Evolutionary conservation across 352 stramenopile genomes (phyloP), one percentile per base, ranked within the genome.

Genomic region (Phytophthora citricola): DNA sequence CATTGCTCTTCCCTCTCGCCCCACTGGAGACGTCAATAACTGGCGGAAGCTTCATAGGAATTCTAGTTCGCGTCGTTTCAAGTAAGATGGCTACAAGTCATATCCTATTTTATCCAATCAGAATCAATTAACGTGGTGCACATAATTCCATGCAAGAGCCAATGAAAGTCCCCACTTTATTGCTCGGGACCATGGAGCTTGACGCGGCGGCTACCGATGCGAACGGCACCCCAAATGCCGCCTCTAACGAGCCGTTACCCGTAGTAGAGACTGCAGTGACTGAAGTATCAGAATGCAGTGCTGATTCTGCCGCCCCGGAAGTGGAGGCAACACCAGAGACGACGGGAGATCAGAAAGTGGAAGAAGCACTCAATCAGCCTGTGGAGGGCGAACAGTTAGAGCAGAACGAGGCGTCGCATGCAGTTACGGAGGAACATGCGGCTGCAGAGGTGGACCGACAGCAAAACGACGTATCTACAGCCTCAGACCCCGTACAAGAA

Each of bases 171-270:
- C 54, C 38, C 38, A 68, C 31, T 36, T 29, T 58, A 51, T 34
- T 51, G 44, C 52, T 29, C 20, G 56, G 50, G 50, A 72, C 44
- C 51, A 75, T 75, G 63, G 55, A 68, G 60, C 24, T 48, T 3
- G 54, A 73, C 2, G 53, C 31, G 14, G 53, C 27, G 44, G 17
- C 17, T 20, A 58, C 43, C 60, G 41, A 22, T 26, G 46, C 24
- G 20, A 32, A 14, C 15, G 38, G 0, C 48, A 44, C 45, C 27
- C 8, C 34, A 4, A 20, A 2, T 10, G 45, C 32, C 12, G 53
- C 22, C 4, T 20, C 11, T 31, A 36, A 36, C 24, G 54, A 58
- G 8, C 29, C 58, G 59, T 5, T 15, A 2, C 53, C 29, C 24
- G 22, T n/a, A 15, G 3, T 9, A 22, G 53, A 66, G 20, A 10